Evolutionary conservation across 306 rosid genomes (phyloP).

Genomic region (Betula pendula): DNA sequence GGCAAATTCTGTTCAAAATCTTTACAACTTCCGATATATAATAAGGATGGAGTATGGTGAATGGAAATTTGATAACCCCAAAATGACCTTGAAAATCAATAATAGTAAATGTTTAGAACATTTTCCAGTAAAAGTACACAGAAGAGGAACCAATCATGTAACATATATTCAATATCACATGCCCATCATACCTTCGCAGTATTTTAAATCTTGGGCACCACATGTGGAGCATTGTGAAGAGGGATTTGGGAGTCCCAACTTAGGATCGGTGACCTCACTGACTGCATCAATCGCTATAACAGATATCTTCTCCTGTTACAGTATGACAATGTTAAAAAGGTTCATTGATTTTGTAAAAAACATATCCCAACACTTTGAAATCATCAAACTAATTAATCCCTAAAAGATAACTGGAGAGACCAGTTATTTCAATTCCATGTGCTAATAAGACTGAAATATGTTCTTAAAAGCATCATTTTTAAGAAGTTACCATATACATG

Average conservation of each 20-base stretch:
- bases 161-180: constrained; percentile 21
- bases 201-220: constrained; percentile 51
- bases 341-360: neutral
- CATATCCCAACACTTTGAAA: neutral
- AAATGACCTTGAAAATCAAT: constrained; percentile 75
- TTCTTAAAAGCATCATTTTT: neutral
- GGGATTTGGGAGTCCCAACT: constrained; percentile 83
- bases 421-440: neutral
- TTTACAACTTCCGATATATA: constrained; percentile 72
- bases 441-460: neutral
- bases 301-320: constrained; percentile 63
- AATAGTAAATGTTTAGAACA: constrained; percentile 30
- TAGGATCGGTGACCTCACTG: constrained; percentile 72
- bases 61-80: constrained; percentile 74
- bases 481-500: neutral
- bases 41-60: constrained; percentile 70
- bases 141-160: constrained; percentile 24
- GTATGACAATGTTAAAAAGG: constrained; percentile 21
- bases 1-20: constrained; percentile 81
- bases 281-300: constrained; percentile 49
- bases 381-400: too few species aligned
- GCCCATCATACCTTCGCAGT: constrained; percentile 70
- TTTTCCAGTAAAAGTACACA: constrained; percentile 13
- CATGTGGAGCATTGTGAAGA: constrained; percentile 72
- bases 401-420: too few species aligned